A percentile compares a stretch with the other conserved stretches of the same genome.
These are phyloP conservation scores for Rubia yunnanensis DNA, from an alignment of 257 asterid genomes.

Conservation along the genomic window DNA sequence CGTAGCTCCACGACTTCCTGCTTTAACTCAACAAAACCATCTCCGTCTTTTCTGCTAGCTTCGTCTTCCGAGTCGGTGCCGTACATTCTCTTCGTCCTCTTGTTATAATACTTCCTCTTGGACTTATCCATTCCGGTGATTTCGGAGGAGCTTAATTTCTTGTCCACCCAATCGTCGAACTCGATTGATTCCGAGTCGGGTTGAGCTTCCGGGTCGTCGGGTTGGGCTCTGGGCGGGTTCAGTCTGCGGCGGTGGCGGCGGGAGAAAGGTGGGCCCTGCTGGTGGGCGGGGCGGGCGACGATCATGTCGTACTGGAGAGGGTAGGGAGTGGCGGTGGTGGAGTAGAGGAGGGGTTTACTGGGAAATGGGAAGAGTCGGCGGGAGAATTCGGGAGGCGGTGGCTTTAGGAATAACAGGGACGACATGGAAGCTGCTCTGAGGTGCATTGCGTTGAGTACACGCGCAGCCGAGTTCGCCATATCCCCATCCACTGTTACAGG, in stretches of 20 bases:
- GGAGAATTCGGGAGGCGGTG: constrained; percentile 15
- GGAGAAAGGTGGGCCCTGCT: constrained; percentile 19
- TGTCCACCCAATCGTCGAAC: constrained; percentile 82
- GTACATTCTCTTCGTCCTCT: constrained; percentile 75
- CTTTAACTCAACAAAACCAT: constrained; percentile 63
- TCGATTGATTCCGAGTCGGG: constrained; percentile 37
- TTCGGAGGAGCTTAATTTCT: constrained; percentile 23
- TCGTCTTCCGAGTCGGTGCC: constrained; percentile 70
- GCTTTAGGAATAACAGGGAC: constrained; percentile 9
- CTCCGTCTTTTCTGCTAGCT: constrained; percentile 21
- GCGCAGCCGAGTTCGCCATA: constrained; percentile 26
- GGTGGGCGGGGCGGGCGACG: constrained; percentile 64
- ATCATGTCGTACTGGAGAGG: constrained; percentile 91
- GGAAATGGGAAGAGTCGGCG: constrained; percentile 14
- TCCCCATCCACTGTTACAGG: neutral
- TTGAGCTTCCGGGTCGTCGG: constrained; percentile 18
- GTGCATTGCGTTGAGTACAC: constrained; percentile 40
- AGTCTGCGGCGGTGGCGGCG: constrained; percentile 28
- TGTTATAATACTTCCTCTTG: constrained; percentile 64
- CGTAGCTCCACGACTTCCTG: constrained; percentile 83
- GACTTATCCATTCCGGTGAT: constrained; percentile 48
- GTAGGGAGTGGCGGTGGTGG: constrained; percentile 67
- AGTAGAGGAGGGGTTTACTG: constrained; percentile 19
- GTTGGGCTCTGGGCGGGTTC: constrained; percentile 26
- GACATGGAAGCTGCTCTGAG: constrained; percentile 9